Evolutionary conservation across 495 filamentous ascomycete species (phyloP), one percentile per base, ranked within the genome.

Genomic region (Beverwykella pulmonaria): DNA sequence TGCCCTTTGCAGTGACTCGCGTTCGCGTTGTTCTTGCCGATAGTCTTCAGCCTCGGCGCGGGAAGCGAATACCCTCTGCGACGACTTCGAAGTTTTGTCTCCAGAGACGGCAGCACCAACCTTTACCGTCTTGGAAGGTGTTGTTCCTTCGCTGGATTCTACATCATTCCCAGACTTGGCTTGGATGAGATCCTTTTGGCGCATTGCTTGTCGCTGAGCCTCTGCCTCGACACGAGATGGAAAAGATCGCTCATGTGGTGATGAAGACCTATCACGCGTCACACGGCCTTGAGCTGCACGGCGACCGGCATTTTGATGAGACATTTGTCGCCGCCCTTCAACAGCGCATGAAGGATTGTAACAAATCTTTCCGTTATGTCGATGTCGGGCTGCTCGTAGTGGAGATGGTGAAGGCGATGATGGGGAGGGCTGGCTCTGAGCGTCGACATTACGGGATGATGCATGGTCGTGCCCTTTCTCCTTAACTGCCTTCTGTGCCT

Each of bases 1-100:
- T n/a, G 1, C 49, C 27, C 23, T 34, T 26, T 30, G 19, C 30
- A 12, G 12, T 5, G 80, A 74, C 85, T 86, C 69, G 49, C 20
- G 48, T 32, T 68, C 61, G 71, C 75, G 48, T 27, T 32, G n/a
- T 27, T 26, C 14, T 29, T 30, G 27, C 25, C 59, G 52, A 20
- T 58, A 36, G 17, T 62, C 54, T 57, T 65, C 61, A 22, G 59
- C 59, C 29, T 62, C 47, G 29, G 59, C 44, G 39, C 61, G 61
- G 36, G 52, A 47, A 20, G n/a, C 7, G 48, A 62, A 62, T n/a
- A 62, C 20, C 32, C 39, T 60, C 20, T 19, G 52, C 22, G 50
- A 1, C 4, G 25, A 14, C 27, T 36, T 55, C 19, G 30, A n/a
- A 55, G 52, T 3, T 2, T 52, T 10, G 48, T 48, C 44, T 48